These are phyloP conservation scores for Asterionellopsis glacialis DNA, from an alignment of 108 stramenopile species.

Conservation along the genomic window DNA sequence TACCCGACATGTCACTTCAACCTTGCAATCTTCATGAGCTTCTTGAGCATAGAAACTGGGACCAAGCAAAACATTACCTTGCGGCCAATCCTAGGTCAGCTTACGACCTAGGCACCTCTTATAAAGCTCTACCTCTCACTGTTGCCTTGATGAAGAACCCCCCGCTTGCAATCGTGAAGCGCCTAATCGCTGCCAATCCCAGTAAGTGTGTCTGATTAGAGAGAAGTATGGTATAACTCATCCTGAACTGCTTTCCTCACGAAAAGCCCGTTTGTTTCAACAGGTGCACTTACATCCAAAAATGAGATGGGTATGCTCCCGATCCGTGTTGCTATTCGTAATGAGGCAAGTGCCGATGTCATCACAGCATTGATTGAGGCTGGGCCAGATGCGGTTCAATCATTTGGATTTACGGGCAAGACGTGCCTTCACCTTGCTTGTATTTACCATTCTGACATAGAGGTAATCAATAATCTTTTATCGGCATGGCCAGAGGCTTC, in stretches of 20 bases:
- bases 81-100: slow-evolving; percentile 26
- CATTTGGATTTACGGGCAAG: slow-evolving; percentile 43
- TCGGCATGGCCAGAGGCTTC: slow-evolving; percentile 5
- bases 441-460: background rate
- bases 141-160: slow-evolving; percentile 42
- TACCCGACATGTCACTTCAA: slow-evolving; percentile 2
- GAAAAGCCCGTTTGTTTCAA: no score
- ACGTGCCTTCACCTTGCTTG: slow-evolving; percentile 21
- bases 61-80: slow-evolving; percentile 29
- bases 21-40: slow-evolving; percentile 4
- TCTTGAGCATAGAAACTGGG: slow-evolving; percentile 16
- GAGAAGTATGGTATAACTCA: no score
- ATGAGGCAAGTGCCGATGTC: slow-evolving; percentile 31
- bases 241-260: no score
- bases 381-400: slow-evolving; percentile 23
- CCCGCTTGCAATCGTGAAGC: slow-evolving; percentile 29
- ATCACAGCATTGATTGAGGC: slow-evolving; percentile 39
- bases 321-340: slow-evolving; percentile 39
- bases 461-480: slow-evolving; percentile 3
- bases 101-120: slow-evolving; percentile 23
- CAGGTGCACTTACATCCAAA: slow-evolving; percentile 22
- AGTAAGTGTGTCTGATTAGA: no score
- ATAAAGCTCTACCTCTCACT: slow-evolving; percentile 24
- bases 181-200: slow-evolving; percentile 39
- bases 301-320: slow-evolving; percentile 46